phyloP scores from a whole-genome alignment of 2,329 filamentous ascomycete genomes.

The Exophiala phaeomuriformis region DNA sequence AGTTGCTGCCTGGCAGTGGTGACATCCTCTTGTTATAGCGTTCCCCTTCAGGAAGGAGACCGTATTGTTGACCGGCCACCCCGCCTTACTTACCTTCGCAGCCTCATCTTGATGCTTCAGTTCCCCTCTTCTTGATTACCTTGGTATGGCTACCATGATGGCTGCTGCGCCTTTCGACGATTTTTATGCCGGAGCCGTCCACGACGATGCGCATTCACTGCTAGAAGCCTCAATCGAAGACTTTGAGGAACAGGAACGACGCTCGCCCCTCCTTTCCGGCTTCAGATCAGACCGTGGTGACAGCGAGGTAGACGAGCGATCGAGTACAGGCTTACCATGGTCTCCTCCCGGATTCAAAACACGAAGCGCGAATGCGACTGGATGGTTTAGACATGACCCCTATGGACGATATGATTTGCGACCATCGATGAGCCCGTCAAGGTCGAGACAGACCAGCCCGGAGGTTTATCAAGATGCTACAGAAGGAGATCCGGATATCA shows the following conservation, averaged over 20 bases:
- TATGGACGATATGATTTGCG: conserved; percentile 42
- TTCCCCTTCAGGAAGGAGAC: conserved; percentile 10
- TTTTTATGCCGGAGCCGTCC: conserved; percentile 43
- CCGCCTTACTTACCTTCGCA: conserved; percentile 14
- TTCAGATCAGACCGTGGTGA: conserved; percentile 49
- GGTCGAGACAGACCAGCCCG: conserved; percentile 53
- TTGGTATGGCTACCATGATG: conserved; percentile 36
- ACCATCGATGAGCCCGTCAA: conserved; percentile 42
- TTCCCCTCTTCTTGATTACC: conserved; percentile 1
- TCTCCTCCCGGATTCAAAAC: conserved; percentile 56
- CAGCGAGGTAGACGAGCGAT: conserved; percentile 39
- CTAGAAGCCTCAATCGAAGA: conserved; percentile 55
- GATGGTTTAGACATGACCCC: conserved; percentile 47
- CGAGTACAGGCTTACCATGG: conserved; percentile 47
- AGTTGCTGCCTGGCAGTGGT: conserved; percentile 18
- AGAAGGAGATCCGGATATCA: conserved; percentile 45
- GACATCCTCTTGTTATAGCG: conserved; percentile 2
- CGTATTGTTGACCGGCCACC: conserved; percentile 16
- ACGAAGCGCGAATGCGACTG: conserved; percentile 43
- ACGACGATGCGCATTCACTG: conserved; percentile 42
- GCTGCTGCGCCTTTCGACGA: conserved; percentile 38
- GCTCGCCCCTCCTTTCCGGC: conserved; percentile 49
- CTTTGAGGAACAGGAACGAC: conserved; percentile 51
- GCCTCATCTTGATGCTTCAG: conserved; percentile 15
- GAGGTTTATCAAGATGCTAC: conserved; percentile 50